phyloP scores from a whole-genome alignment of 306 rosid genomes.

The Begonia fuchsioides region DNA sequence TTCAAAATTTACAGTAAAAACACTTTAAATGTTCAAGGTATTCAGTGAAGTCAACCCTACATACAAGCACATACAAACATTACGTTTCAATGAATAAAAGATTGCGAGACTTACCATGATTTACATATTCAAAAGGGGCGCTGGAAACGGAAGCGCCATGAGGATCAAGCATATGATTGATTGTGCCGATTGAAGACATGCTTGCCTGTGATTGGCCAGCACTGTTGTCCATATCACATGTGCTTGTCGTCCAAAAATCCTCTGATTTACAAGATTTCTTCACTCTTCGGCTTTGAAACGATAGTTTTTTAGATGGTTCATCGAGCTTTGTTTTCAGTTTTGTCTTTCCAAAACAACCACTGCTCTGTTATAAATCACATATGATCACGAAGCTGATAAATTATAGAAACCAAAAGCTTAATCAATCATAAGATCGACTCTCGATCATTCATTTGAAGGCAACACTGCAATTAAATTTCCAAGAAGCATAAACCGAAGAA shows the following conservation, averaged over 20 bases:
- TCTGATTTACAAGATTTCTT: slow-evolving; percentile 53
- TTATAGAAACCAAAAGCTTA: slow-evolving; percentile 1
- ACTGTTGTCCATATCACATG: slow-evolving; percentile 84
- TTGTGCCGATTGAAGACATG: slow-evolving; percentile 63
- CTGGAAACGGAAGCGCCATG: slow-evolving; percentile 29
- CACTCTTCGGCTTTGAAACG: slow-evolving; percentile 14
- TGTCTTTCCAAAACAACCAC: slow-evolving; percentile 88
- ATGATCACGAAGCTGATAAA: slow-evolving; percentile 42
- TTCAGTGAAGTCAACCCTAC: too few relatives aligned
- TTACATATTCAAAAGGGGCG: slow-evolving; percentile 53
- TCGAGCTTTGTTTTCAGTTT: slow-evolving; percentile 17
- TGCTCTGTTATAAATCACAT: slow-evolving; percentile 90
- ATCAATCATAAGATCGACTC: background rate
- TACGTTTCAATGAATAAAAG: background rate
- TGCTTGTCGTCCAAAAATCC: slow-evolving; percentile 87
- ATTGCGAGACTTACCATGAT: slow-evolving; percentile 39
- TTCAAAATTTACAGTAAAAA: too few relatives aligned
- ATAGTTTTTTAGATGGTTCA: slow-evolving; percentile 22
- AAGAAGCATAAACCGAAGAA: too few relatives aligned
- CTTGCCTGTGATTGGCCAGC: slow-evolving; percentile 85
- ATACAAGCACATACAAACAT: too few relatives aligned
- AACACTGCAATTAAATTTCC: too few relatives aligned
- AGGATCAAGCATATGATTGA: slow-evolving; percentile 47
- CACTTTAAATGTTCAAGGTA: too few relatives aligned
- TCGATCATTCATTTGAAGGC: too few relatives aligned